These are phyloP conservation scores for Monosporozyma unispora DNA, from an alignment of 805 yeast genomes.

Conservation along the genomic window DNA sequence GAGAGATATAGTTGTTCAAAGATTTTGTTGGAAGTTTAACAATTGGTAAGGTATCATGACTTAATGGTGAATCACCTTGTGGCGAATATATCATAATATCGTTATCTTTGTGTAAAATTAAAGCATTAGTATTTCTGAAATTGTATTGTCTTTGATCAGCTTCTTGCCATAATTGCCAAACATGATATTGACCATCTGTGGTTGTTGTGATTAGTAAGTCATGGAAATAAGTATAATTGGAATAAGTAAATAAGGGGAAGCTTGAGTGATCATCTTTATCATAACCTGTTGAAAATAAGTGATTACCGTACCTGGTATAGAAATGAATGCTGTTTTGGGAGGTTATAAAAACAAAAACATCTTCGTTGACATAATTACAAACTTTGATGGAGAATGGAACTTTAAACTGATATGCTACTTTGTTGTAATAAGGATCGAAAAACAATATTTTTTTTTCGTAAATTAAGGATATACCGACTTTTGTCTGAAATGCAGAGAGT, in stretches of 20 bases:
- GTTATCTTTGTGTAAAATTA: constrained; percentile 20
- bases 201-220: constrained; percentile 12
- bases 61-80: constrained; percentile 13
- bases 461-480: constrained; percentile 10
- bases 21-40: constrained; percentile 27
- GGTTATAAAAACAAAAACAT: constrained; percentile 17
- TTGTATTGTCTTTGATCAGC: constrained; percentile 14
- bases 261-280: constrained; percentile 10
- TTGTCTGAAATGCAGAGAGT: constrained; percentile 8
- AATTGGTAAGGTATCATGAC: constrained; percentile 16
- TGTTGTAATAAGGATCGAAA: constrained; percentile 13
- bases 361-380: constrained; percentile 16
- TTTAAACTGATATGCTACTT: constrained; percentile 9
- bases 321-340: constrained; percentile 17
- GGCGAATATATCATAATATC: constrained; percentile 25
- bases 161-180: constrained; percentile 26
- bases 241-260: constrained; percentile 8
- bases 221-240: constrained; percentile 16
- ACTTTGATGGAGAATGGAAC: constrained; percentile 12
- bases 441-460: constrained; percentile 11
- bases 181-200: constrained; percentile 17
- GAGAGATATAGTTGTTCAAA: constrained; percentile 22
- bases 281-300: constrained; percentile 18
- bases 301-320: constrained; percentile 23
- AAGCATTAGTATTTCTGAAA: constrained; percentile 16